Percentiles rank a stretch among this genome's conserved stretches.
phyloP scores from a whole-genome alignment of 495 filamentous ascomycete species.

The Lophiostoma macrostomum region DNA sequence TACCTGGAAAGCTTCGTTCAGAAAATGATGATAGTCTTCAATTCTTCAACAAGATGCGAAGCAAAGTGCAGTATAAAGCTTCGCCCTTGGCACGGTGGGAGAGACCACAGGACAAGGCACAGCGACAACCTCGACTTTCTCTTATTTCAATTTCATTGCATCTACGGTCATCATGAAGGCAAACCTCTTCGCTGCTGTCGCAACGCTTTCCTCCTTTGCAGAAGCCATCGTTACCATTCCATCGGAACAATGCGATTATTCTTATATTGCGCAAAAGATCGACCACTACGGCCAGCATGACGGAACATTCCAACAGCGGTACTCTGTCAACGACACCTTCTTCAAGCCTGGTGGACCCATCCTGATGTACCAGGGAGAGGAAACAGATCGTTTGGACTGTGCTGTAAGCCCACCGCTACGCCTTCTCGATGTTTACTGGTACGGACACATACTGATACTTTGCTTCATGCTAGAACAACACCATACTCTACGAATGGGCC shows the following conservation, averaged over 20 bases:
- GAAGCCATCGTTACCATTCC: too few species aligned
- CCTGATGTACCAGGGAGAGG: neutral
- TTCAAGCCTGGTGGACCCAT: constrained; percentile 5
- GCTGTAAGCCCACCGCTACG: neutral
- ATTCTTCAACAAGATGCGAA: too few species aligned
- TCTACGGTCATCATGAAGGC: too few species aligned
- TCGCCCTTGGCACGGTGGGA: too few species aligned
- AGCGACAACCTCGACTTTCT: too few species aligned
- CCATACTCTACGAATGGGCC: constrained; percentile 6
- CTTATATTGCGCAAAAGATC: neutral
- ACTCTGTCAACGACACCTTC: neutral
- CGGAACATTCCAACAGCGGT: constrained; percentile 2
- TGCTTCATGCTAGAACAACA: neutral
- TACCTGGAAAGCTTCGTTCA: too few species aligned
- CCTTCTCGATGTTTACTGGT: neutral
- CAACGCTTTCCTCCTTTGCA: too few species aligned
- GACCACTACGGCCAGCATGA: constrained; percentile 1
- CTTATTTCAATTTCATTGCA: too few species aligned
- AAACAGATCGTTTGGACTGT: neutral
- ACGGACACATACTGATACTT: neutral
- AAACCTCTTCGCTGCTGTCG: too few species aligned
- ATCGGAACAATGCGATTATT: neutral
- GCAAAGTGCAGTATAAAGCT: too few species aligned
- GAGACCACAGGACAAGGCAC: too few species aligned
- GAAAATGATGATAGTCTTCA: too few species aligned